Conservation (phyloP, 2,329 filamentous ascomycete species). For the Phaeomoniella chlamydospora region DNA sequence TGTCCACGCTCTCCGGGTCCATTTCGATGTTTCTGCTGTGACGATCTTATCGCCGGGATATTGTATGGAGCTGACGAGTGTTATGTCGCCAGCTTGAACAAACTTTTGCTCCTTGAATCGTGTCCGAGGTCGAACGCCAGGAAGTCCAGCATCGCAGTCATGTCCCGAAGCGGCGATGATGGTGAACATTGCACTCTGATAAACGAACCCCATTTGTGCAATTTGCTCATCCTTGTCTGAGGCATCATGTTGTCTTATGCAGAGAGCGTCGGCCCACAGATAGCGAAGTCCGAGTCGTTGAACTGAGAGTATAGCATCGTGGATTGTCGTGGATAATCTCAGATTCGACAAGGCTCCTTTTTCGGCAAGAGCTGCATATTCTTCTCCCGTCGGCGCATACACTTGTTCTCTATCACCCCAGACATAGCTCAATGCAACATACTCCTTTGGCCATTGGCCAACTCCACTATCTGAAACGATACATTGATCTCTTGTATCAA, state of each 20-base stretch:
- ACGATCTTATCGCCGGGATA: not conserved
- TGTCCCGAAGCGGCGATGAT: not conserved
- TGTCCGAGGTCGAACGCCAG: not conserved
- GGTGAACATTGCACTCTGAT: constrained; percentile 3
- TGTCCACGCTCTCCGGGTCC: not conserved
- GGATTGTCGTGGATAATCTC: not conserved
- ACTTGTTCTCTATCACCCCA: not conserved
- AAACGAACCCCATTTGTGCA: constrained; percentile 8
- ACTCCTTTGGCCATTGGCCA: too few species aligned
- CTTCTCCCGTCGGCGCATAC: not conserved
- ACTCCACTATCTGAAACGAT: too few species aligned
- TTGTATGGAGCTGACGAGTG: not conserved
- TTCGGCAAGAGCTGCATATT: not conserved
- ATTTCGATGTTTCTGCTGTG: constrained; percentile 1
- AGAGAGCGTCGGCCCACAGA: constrained; percentile 11
- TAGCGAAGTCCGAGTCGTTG: not conserved
- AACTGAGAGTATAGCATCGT: not conserved
- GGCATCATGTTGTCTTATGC: constrained; percentile 11
- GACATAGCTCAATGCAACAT: constrained; percentile 1
- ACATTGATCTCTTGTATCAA: too few species aligned
- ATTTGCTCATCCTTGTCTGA: constrained; percentile 11
- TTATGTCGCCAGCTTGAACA: not conserved
- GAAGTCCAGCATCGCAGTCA: constrained; percentile 1
- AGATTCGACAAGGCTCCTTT: not conserved
- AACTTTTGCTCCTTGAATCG: not conserved